Conservation (phyloP, 768 basidiomycete species). For the Cyathus striatus region DNA sequence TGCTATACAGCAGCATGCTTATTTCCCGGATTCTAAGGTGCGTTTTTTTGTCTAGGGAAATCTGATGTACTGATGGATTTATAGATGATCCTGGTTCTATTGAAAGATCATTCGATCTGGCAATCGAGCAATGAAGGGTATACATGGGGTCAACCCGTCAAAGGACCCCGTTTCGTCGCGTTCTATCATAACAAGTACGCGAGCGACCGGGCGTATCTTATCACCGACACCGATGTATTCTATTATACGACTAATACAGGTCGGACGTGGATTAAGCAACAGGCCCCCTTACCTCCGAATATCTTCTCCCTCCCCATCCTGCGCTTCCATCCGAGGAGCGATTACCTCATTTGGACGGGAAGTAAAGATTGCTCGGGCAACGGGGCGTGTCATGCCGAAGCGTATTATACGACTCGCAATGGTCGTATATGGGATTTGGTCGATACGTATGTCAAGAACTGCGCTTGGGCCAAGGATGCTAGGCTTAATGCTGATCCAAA, state of each 20-base stretch:
- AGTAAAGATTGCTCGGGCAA: constrained; percentile 53
- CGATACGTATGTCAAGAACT: constrained; percentile 85
- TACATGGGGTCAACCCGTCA: constrained; percentile 70
- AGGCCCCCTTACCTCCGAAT: constrained; percentile 72
- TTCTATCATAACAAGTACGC: constrained; percentile 85
- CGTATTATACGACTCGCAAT: constrained; percentile 71
- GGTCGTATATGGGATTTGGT: constrained; percentile 73
- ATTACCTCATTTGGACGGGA: constrained; percentile 89
- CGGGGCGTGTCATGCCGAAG: constrained; percentile 61
- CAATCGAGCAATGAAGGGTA: constrained; percentile 96
- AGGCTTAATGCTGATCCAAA: constrained; percentile 75
- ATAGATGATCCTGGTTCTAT: constrained; percentile 79
- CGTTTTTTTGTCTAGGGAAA: constrained; percentile 11
- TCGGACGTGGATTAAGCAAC: constrained; percentile 53
- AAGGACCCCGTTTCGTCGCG: constrained; percentile 63
- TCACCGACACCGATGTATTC: constrained; percentile 60
- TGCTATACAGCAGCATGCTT: constrained; percentile 69
- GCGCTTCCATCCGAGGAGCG: constrained; percentile 83
- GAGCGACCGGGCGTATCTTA: constrained; percentile 82
- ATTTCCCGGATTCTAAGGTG: constrained; percentile 79
- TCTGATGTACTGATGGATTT: constrained; percentile 5
- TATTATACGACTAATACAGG: constrained; percentile 87
- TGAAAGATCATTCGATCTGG: constrained; percentile 78
- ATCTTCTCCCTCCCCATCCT: constrained; percentile 70
- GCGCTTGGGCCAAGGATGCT: constrained; percentile 85